Percentiles rank a stretch among this genome's conserved stretches.
Evolutionary conservation across 1,284 basidiomycete species (phyloP).

Genomic region (Sporisorium sorghi): DNA sequence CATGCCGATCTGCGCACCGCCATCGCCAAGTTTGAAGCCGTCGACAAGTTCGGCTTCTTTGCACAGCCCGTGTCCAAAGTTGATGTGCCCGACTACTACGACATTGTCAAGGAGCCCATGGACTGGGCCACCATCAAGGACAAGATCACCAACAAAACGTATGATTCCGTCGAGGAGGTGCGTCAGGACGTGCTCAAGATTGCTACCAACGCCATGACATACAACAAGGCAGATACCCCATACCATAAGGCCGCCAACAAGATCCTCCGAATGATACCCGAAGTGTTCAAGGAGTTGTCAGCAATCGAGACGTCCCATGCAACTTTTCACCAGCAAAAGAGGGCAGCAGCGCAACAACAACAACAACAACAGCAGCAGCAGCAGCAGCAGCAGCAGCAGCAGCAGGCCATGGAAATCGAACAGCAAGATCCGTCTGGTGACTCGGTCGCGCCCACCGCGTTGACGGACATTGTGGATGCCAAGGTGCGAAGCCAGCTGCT

Average conservation of each 20-base stretch:
- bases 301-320: conserved; percentile 40
- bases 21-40: conserved; percentile 26
- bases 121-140: conserved; percentile 80
- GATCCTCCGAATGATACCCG: conserved; percentile 76
- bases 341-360: too few relatives aligned
- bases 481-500: conserved; percentile 14
- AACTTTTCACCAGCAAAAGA: conserved; percentile 10
- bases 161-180: conserved; percentile 81
- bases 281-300: conserved; percentile 73
- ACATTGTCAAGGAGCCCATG: conserved; percentile 88
- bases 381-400: too few relatives aligned
- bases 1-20: conserved; percentile 36
- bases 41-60: conserved; percentile 60
- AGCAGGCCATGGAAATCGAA: not conserved
- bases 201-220: conserved; percentile 84
- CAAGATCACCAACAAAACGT: conserved; percentile 78
- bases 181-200: conserved; percentile 86
- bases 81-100: conserved; percentile 92
- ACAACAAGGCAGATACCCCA: conserved; percentile 81
- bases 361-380: too few relatives aligned
- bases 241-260: conserved; percentile 81
- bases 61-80: conserved; percentile 72
- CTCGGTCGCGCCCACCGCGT: not conserved
- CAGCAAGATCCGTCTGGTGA: not conserved
- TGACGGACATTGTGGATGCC: too few relatives aligned